phyloP scores from a whole-genome alignment of 768 basidiomycete species.

The Lactarius sanguifluus region DNA sequence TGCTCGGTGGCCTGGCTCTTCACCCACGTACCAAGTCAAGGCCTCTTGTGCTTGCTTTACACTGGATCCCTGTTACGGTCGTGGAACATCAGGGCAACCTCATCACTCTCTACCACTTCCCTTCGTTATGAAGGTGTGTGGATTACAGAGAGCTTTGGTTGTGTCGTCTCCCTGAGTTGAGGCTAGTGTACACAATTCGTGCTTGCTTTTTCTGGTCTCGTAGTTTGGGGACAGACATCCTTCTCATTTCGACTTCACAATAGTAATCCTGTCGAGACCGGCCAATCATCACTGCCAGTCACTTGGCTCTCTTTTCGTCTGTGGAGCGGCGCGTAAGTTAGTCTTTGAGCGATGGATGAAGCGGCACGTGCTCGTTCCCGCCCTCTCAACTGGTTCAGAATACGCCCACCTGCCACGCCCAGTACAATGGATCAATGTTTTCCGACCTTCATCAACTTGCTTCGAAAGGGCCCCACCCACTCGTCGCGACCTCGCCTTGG shows the following conservation, averaged over 20 bases:
- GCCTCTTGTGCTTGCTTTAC: conserved; percentile 45
- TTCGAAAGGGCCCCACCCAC: too few relatives aligned
- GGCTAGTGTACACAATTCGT: conserved; percentile 35
- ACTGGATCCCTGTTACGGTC: conserved; percentile 69
- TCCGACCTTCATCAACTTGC: too few relatives aligned
- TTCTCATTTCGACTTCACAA: conserved; percentile 17
- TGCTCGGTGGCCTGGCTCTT: neutral
- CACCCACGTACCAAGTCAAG: conserved; percentile 66
- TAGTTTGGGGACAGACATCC: conserved; percentile 70
- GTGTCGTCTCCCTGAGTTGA: conserved; percentile 64
- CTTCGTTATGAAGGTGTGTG: conserved; percentile 58
- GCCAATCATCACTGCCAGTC: neutral
- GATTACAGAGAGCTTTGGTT: conserved; percentile 45
- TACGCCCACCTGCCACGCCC: too few relatives aligned
- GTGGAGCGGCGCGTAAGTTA: too few relatives aligned
- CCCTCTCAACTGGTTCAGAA: too few relatives aligned
- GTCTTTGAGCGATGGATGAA: too few relatives aligned
- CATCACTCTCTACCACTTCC: conserved; percentile 43
- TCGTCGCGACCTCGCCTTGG: too few relatives aligned
- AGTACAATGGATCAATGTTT: too few relatives aligned
- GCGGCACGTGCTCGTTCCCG: too few relatives aligned
- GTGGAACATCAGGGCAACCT: conserved; percentile 56
- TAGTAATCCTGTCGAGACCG: neutral
- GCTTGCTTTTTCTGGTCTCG: conserved; percentile 43
- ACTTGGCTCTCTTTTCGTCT: neutral